Evolutionary conservation across 305 asterid genomes (phyloP).

Genomic region (Fraxinus sp.): DNA sequence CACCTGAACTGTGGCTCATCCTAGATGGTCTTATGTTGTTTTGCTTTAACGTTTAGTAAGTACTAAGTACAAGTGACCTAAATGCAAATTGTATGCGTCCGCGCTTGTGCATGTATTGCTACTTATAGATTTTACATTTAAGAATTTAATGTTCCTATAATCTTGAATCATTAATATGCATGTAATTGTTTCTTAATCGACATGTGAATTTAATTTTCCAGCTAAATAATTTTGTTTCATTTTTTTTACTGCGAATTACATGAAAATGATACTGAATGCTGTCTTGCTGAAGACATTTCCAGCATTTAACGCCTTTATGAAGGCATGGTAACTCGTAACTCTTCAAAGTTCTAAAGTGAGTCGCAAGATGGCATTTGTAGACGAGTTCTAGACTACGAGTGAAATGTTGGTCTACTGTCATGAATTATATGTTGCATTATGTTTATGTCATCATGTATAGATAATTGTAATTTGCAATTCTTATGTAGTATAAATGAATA

Average conservation of each 20-base stretch:
- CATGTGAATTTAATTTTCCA: not conserved
- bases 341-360: not conserved
- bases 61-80: slow-evolving; percentile 6
- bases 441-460: not conserved
- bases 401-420: not conserved
- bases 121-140: not conserved
- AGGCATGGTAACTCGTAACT: not conserved
- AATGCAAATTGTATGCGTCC: slow-evolving; percentile 26
- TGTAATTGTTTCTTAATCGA: not conserved
- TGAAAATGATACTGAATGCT: not conserved
- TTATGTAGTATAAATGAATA: not conserved
- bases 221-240: not conserved
- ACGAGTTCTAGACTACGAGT: not conserved
- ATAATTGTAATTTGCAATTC: not conserved
- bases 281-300: not conserved
- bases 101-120: slow-evolving; percentile 35
- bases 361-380: not conserved
- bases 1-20: slow-evolving; percentile 20
- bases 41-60: slow-evolving; percentile 6
- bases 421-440: not conserved
- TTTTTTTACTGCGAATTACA: not conserved
- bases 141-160: not conserved
- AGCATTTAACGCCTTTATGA: not conserved
- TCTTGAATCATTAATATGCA: not conserved
- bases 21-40: slow-evolving; percentile 7